Percentiles rank a stretch among this genome's conserved stretches.
These are phyloP conservation scores for Podila epicladia DNA, from an alignment of 192 early-diverging fungal genomes.

Conservation along the genomic window DNA sequence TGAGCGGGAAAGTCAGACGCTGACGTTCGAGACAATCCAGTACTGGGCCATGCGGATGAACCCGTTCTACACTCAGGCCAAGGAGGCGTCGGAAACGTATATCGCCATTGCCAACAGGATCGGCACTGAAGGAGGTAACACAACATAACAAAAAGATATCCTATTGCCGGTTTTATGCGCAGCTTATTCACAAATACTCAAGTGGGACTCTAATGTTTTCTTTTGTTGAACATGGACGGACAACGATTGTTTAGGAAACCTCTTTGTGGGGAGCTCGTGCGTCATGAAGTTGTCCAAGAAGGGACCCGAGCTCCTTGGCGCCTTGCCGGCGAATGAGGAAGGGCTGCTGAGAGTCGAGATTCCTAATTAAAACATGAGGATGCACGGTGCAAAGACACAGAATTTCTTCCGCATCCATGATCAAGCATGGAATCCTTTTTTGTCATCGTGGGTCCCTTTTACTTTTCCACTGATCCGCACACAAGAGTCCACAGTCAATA, in stretches of 20 bases:
- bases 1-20: neutral
- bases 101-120: constrained; percentile 32
- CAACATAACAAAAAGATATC: no score
- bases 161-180: neutral
- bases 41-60: constrained; percentile 41
- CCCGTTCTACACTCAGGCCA: constrained; percentile 11
- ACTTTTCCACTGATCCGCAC: no score
- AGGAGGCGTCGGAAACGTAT: neutral
- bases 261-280: constrained; percentile 43
- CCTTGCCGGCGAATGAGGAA: constrained; percentile 20
- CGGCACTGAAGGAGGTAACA: constrained; percentile 26
- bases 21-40: constrained; percentile 21
- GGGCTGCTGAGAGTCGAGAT: constrained; percentile 20
- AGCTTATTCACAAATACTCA: neutral
- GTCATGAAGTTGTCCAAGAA: constrained; percentile 15
- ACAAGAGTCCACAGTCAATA: no score
- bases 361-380: neutral
- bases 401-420: no score
- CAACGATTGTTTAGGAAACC: constrained; percentile 10
- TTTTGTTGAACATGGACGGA: neutral
- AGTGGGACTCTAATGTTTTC: neutral
- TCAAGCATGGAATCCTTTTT: no score
- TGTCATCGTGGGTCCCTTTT: no score
- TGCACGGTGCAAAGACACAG: neutral
- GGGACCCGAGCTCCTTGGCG: constrained; percentile 23